phyloP scores from a whole-genome alignment of 306 rosid genomes.

The Mimosa bimucronata region DNA sequence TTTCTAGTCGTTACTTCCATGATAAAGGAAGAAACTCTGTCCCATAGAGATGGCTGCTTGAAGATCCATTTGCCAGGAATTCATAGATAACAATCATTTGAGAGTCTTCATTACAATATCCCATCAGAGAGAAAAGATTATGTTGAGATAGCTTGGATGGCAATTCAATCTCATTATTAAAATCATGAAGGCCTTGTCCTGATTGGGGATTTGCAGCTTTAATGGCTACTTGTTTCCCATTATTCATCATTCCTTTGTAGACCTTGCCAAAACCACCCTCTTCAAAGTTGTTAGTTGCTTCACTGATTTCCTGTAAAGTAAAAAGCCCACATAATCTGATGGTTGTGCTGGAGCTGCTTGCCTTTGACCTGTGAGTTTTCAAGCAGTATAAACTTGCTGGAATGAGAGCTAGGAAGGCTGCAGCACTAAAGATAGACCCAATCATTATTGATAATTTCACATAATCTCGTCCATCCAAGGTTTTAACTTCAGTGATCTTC shows the following conservation, averaged over 20 bases:
- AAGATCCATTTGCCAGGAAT: slow-evolving; percentile 95
- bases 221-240: slow-evolving; percentile 70
- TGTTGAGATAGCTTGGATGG: slow-evolving; percentile 87
- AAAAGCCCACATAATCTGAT: neutral
- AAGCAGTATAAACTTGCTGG: neutral
- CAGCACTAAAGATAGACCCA: slow-evolving; percentile 60
- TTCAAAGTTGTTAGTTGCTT: slow-evolving; percentile 85
- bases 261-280: slow-evolving; percentile 95
- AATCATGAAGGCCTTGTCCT: slow-evolving; percentile 80
- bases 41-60: slow-evolving; percentile 88
- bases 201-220: slow-evolving; percentile 31
- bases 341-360: neutral
- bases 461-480: slow-evolving; percentile 57
- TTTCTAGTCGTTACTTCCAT: slow-evolving; percentile 88
- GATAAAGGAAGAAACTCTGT: slow-evolving; percentile 71
- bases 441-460: slow-evolving; percentile 48
- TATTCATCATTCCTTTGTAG: slow-evolving; percentile 80
- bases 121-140: slow-evolving; percentile 78
- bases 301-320: slow-evolving; percentile 77
- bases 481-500: slow-evolving; percentile 67
- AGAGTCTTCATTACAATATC: slow-evolving; percentile 87
- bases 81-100: slow-evolving; percentile 94
- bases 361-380: slow-evolving; percentile 12
- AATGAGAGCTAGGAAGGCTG: slow-evolving; percentile 15
- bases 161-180: slow-evolving; percentile 91